Base-by-base conservation (phyloP, 2,329 filamentous ascomycete species). In the Pseudogymnoascus sp. region DNA sequence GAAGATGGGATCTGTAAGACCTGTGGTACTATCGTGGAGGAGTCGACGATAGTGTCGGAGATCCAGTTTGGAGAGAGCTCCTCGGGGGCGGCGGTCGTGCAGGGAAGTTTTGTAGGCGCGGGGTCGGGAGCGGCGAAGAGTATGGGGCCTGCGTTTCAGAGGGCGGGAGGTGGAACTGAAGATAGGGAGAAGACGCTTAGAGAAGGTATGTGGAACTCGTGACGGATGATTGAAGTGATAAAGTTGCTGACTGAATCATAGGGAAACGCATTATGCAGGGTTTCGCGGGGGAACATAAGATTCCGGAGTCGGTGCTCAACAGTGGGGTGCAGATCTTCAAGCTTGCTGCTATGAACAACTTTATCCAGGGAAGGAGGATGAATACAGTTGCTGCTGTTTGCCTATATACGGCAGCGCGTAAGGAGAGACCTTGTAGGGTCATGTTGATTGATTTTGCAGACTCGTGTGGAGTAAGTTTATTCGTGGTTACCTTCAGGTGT, bases 371-470 rank as follows among this genome's bases (percentile, higher is more conserved):
- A 68, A 90, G 95, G 64, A 88, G 89, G 16, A 88, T 92, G 59
- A 86, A 89, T 66, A 91, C 89, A 62, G 93, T 97, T 8, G 89
- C 90, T 29, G 91, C 91, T n/a, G 90, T 96, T 29, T 93, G 90
- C 72, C 81, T 99, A 31, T 99, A 97, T 70, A 88, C 91, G 63
- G 91, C 91, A 13, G 96, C 91, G 72, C 86, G 95, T 65, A 85
- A 88, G 62, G 86, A 90, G 66, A 84, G 85, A 47, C 86, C 87
- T 24, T 96, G 95, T 72, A 89, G 88, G 44, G 82, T 95, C 68
- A 93, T 99, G 88, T 82, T 99, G 47, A 97, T 99, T 74, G 95
- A 99, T 73, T 86, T 99, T 72, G 91, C 95, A 11, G 95, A 99
- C 73, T 82, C 93, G 44, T 77, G 87, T n/a, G 79, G 80, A 73